Base-by-base conservation (phyloP, 164 flowering plant genomes). In the Vitis rotundifolia region DNA sequence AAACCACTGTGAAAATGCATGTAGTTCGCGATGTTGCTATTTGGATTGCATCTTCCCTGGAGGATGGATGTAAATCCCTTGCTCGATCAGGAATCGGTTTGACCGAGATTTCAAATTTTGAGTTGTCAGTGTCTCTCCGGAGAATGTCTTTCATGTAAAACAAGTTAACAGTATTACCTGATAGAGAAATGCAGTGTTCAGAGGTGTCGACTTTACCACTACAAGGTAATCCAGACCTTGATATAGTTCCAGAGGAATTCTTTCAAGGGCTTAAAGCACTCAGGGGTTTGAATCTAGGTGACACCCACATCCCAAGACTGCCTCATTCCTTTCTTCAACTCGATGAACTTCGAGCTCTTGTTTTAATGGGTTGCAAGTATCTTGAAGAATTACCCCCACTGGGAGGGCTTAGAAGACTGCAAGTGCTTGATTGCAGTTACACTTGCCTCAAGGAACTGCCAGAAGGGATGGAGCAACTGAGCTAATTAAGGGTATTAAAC, bases 361-460 rank as follows among this genome's bases (percentile, higher is more conserved):
- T 77, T 9, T 48, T 77, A 16, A 18, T 65, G 2, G 51, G 63
- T 28, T 77, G 77, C 55, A 9, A 2, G 26, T 70, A 13, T 57
- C 50, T 77, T 11, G 61, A 62, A 49, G 14, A 63, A 5, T 29
- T 77, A 28, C 77, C 80, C 9, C 58, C 74, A n/a, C 37, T 73
- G 11, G 67, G 68, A 44, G 65, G 26, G 1, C 77, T 73, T 14
- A 10, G 5, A 11, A 70, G 53, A 52, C 76, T 77, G 11, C 19
- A 66, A 62, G 68, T 66, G 44, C 76, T 77, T 28, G 77, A 77
- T 59, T 74, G 73, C n/a, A 62, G 13, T 47, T 62, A 55, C 8
- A 73, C 80, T 31, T 62, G 52, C 13, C 29, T 77, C 2, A 67
- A 55, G 59, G 74, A 77, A 29, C 13, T 73, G 52, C 80, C 80